These are phyloP conservation scores for Orbilia ellipsospora DNA, from an alignment of 2,329 filamentous ascomycete genomes.

Conservation along the genomic window DNA sequence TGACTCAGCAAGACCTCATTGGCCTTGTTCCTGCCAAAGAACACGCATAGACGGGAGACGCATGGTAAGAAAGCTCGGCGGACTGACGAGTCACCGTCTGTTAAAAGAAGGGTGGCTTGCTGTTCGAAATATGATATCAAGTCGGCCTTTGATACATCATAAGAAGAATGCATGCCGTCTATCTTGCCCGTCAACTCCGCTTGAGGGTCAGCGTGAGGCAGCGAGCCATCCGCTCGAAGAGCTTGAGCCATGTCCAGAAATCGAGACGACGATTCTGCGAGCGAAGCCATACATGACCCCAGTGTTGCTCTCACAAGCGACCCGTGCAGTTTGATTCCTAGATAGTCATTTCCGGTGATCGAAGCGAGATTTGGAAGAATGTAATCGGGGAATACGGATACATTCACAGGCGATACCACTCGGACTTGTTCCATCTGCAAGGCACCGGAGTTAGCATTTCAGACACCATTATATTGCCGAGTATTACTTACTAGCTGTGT, in stretches of 20 bases:
- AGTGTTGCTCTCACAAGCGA: constrained; percentile 87
- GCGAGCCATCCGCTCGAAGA: constrained; percentile 81
- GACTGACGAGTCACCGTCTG: constrained; percentile 85
- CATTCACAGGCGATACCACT: constrained; percentile 83
- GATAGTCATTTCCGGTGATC: constrained; percentile 66
- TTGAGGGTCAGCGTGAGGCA: constrained; percentile 81
- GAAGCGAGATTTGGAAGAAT: constrained; percentile 67
- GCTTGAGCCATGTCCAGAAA: constrained; percentile 94
- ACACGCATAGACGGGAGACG: constrained; percentile 90
- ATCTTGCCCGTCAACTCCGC: constrained; percentile 85
- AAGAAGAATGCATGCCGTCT: constrained; percentile 72
- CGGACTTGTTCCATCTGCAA: constrained; percentile 77
- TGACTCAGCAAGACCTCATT: constrained; percentile 97
- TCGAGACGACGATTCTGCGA: constrained; percentile 83
- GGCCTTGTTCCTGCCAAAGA: constrained; percentile 89
- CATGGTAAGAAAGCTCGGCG: constrained; percentile 90
- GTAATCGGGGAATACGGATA: constrained; percentile 76
- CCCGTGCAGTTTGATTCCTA: constrained; percentile 48
- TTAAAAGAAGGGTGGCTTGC: constrained; percentile 89
- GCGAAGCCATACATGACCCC: constrained; percentile 87
- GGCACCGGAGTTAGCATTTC: constrained; percentile 13
- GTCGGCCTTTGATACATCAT: constrained; percentile 69
- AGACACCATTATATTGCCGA: constrained; percentile 23
- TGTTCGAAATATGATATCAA: constrained; percentile 84
- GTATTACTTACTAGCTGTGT: constrained; percentile 74